Evolutionary conservation across 2,329 filamentous ascomycete species (phyloP), one percentile per base, ranked within the genome.

Genomic region (Neonectria neomacrospora): DNA sequence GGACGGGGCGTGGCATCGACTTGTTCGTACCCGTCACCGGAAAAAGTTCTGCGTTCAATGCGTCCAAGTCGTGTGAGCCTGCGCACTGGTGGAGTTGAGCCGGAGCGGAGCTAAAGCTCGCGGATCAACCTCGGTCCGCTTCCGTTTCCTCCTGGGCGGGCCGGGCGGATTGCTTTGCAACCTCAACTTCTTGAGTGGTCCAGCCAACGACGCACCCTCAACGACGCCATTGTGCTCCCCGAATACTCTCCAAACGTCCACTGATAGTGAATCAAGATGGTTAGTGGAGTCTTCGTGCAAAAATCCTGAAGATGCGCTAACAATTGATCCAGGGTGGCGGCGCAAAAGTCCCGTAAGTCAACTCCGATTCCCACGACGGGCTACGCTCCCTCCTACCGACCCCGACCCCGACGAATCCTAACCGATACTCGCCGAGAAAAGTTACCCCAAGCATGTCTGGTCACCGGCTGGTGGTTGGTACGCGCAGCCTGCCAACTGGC

Each of bases 361-460:
- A 34, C 23, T 28, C 52, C 45, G 28, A 55, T 67, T 67, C 55
- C 41, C 48, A 61, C 72, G 69, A 63, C 60, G 60, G 61, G 57
- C 51, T 32, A 54, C 61, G 32, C 50, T 47, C 58, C 57, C 28
- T 48, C 28, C 39, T 52, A 14, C 34, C 53, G 28, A 42, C 50
- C 53, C 34, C 53, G 28, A 42, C 50, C 53, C 59, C 55, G 22
- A 56, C 62, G 51, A 65, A 23, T 18, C 54, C 64, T 65, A 52
- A 41, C 63, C 54, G 51, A 65, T 66, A 12, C 26, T 54, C 28
- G 53, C 48, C 37, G 58, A 53, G 68, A 68, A 59, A 62, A 97
- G 93, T 77, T 97, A 97, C 82, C 94, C 94, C 80, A 97, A 97
- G 86, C 95, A 99, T 86, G 93, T 99, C 86, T 99, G 96, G 96